phyloP scores from a whole-genome alignment of 208 protist genomes.

The Leishmania amazonensis region DNA sequence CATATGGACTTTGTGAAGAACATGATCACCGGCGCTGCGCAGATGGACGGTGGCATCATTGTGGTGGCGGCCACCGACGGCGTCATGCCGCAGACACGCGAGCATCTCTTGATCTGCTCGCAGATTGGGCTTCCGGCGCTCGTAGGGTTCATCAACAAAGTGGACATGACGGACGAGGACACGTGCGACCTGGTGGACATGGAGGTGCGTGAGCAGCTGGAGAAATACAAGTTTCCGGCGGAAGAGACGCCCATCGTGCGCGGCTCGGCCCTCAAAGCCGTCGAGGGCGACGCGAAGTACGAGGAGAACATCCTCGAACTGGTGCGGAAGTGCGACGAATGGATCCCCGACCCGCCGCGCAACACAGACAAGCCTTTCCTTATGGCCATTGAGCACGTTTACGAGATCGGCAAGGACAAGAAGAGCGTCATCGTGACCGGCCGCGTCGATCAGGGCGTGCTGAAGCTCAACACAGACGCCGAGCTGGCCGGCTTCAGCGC shows the following conservation, averaged over 20 bases:
- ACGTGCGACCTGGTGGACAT: conserved; percentile 97
- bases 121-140: conserved; percentile 97
- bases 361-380: conserved; percentile 97
- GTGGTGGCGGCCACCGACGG: conserved; percentile 94
- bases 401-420: conserved; percentile 91
- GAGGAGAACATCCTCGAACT: conserved; percentile 95
- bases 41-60: conserved; percentile 95
- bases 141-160: conserved; percentile 99
- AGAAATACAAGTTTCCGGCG: conserved; percentile 94
- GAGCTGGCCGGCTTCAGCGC: conserved; percentile 95
- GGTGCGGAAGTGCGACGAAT: conserved; percentile 93
- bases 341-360: conserved; percentile 94
- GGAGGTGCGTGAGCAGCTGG: conserved; percentile 96
- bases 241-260: conserved; percentile 89
- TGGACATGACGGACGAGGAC: conserved; percentile 94
- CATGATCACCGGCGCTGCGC: conserved; percentile 99
- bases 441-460: conserved; percentile 92
- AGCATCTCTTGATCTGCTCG: conserved; percentile 98
- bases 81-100: conserved; percentile 99
- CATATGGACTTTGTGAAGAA: conserved; percentile 99
- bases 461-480: conserved; percentile 96
- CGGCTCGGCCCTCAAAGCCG: conserved; percentile 96
- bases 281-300: conserved; percentile 94
- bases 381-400: conserved; percentile 97
- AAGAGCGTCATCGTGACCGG: conserved; percentile 97